phyloP scores from a whole-genome alignment of 148 eudicot species.

The Rhododendron ferrugineum region DNA sequence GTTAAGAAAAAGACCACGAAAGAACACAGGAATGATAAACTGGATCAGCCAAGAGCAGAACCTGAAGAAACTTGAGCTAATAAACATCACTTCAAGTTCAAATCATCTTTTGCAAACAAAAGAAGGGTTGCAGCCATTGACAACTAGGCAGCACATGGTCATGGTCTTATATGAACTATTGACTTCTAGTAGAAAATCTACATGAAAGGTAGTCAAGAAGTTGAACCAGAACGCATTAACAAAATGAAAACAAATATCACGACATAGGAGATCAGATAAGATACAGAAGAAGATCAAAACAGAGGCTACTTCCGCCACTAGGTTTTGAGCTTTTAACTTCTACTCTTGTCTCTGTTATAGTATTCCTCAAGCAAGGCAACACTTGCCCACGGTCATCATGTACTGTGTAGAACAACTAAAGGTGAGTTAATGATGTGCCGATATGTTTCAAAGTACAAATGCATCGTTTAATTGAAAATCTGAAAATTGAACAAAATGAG shows the following conservation, averaged over 20 bases:
- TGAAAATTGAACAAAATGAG: background rate
- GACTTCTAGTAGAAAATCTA: background rate
- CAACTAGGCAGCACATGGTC: background rate
- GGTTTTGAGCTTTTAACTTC: background rate
- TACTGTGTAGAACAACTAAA: background rate
- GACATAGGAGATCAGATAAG: background rate
- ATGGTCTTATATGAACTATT: background rate
- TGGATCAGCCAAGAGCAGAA: background rate
- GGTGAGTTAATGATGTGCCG: background rate
- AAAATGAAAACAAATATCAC: background rate
- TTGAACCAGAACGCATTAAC: background rate
- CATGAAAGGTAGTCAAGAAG: background rate
- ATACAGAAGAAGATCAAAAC: background rate
- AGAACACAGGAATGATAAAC: background rate
- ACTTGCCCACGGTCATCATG: background rate
- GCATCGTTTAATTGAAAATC: background rate
- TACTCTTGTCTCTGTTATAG: background rate
- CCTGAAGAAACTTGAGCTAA: background rate
- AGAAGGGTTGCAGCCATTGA: background rate
- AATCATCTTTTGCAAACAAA: background rate
- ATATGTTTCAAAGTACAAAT: background rate
- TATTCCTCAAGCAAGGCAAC: background rate
- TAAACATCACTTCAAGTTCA: background rate
- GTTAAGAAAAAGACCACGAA: background rate
- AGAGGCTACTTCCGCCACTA: background rate